These are phyloP conservation scores for Tranzscheliella williamsii DNA, from an alignment of 1,284 basidiomycete species.

Conservation along the genomic window DNA sequence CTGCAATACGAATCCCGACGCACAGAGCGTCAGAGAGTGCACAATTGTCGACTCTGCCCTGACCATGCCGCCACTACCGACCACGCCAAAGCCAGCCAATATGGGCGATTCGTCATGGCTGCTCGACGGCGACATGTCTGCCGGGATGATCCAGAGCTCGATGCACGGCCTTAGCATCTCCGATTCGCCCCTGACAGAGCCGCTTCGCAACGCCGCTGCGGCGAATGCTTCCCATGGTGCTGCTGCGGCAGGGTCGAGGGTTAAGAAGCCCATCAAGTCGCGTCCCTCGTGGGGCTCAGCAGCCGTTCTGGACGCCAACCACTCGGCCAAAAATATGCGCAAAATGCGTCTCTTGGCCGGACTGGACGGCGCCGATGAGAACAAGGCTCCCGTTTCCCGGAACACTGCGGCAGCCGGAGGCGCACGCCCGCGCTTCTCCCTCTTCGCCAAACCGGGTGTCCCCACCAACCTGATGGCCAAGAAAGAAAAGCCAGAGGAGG, in stretches of 20 bases:
- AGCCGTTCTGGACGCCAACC: conserved; percentile 20
- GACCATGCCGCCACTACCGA: conserved; percentile 27
- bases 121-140: conserved; percentile 29
- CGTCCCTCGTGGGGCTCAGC: conserved; percentile 37
- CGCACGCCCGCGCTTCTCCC: conserved; percentile 25
- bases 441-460: conserved; percentile 36
- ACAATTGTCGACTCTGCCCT: too few relatives aligned
- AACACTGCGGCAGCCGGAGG: neutral
- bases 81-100: conserved; percentile 17
- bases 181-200: conserved; percentile 22
- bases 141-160: conserved; percentile 18
- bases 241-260: neutral
- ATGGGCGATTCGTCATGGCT: conserved; percentile 29
- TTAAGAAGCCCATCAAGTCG: conserved; percentile 22
- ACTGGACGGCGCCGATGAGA: conserved; percentile 27
- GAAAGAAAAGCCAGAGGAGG: conserved; percentile 1
- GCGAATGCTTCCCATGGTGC: conserved; percentile 2
- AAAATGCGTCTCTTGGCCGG: conserved; percentile 33
- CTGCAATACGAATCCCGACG: too few relatives aligned
- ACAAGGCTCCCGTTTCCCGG: conserved; percentile 26
- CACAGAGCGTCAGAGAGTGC: too few relatives aligned
- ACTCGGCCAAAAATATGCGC: conserved; percentile 19
- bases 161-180: conserved; percentile 32
- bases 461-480: conserved; percentile 28
- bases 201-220: conserved; percentile 7